A percentile compares a stretch with the other conserved stretches of the same genome.
phyloP scores from a whole-genome alignment of 257 asterid genomes.

The Solanum piurae region DNA sequence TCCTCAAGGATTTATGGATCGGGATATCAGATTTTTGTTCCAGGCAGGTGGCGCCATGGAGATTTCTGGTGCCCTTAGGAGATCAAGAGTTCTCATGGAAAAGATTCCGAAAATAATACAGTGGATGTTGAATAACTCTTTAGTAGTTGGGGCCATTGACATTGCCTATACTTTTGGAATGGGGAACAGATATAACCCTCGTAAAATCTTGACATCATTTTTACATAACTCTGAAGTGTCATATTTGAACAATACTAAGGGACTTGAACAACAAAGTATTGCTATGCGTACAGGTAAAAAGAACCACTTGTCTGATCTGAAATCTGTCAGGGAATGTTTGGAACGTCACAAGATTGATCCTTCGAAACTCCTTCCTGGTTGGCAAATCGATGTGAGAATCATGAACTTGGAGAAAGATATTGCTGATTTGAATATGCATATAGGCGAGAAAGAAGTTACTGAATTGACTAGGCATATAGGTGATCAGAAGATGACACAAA shows the following conservation, averaged over 20 bases:
- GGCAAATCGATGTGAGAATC: slow-evolving; percentile 58
- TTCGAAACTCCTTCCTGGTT: slow-evolving; percentile 52
- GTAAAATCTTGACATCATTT: slow-evolving; percentile 37
- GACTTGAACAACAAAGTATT: slow-evolving; percentile 2
- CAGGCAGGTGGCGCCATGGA: slow-evolving; percentile 46
- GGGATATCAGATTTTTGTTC: slow-evolving; percentile 52
- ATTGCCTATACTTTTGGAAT: slow-evolving; percentile 50
- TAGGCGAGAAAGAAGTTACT: slow-evolving; percentile 7
- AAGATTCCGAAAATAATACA: slow-evolving; percentile 52
- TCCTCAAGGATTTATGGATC: slow-evolving; percentile 31
- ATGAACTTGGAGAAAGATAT: slow-evolving; percentile 39
- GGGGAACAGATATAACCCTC: slow-evolving; percentile 45
- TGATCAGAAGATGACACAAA: slow-evolving; percentile 24
- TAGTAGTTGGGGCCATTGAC: slow-evolving; percentile 70
- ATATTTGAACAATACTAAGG: slow-evolving; percentile 14
- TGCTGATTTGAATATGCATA: background rate
- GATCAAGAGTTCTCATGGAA: slow-evolving; percentile 39
- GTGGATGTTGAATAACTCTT: slow-evolving; percentile 39
- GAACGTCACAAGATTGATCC: slow-evolving; percentile 54
- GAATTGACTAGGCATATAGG: slow-evolving; percentile 7
- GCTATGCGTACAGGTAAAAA: slow-evolving; percentile 51
- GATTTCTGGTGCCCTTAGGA: slow-evolving; percentile 33
- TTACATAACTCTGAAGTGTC: slow-evolving; percentile 45
- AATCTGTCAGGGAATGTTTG: slow-evolving; percentile 43
- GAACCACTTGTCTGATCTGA: slow-evolving; percentile 44